Base-by-base conservation (phyloP, 768 basidiomycete species). In the Terana coerulea region DNA sequence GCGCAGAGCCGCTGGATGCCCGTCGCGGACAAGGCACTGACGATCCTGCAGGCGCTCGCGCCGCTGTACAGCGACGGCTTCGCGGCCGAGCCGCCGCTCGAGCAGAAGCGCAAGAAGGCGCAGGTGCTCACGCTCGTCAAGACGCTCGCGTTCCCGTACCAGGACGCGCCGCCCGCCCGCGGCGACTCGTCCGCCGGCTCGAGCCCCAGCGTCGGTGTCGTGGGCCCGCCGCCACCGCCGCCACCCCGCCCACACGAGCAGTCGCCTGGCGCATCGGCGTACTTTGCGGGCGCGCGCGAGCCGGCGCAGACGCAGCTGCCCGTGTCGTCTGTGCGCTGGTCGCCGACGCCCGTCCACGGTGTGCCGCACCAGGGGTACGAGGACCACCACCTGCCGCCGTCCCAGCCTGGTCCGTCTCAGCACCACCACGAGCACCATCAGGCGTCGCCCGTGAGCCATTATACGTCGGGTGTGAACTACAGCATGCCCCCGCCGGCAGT, bases 101-200 rank as follows among this genome's bases (percentile, higher is more conserved):
- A 73, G 19, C 73, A 83, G 44, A 81, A 84, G 55, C 81, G 78
- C 64, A 75, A 77, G 61, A 81, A 84, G 55, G 73, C 73, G 10
- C 75, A 77, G 55, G 78, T 89, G 21, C 68, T 90, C 42, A 72
- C 81, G 47, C 75, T 80, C 21, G 88, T 90, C 35, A 77, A 84
- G 53, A 86, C 86, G 54, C 77, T 91, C 19, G 86, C 87, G 24
- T 89, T 90, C 67, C 88, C 88, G n/a, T 88, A 85, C 64, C 85
- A 86, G 58, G 85, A 83, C 66, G 80, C 78, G 47, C 81, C 67
- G 75, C 44, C 73, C 80, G 28, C 40, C 12, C 46, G 58, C 25
- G 51, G 55, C 49, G 49, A 58, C 45, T 52, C 45, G 11, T 59
- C 56, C 22, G 49, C 53, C 14, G 37, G 43, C 33, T 55, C 54